phyloP scores from a whole-genome alignment of 2,329 filamentous ascomycete species.

The Xylaria sp. region DNA sequence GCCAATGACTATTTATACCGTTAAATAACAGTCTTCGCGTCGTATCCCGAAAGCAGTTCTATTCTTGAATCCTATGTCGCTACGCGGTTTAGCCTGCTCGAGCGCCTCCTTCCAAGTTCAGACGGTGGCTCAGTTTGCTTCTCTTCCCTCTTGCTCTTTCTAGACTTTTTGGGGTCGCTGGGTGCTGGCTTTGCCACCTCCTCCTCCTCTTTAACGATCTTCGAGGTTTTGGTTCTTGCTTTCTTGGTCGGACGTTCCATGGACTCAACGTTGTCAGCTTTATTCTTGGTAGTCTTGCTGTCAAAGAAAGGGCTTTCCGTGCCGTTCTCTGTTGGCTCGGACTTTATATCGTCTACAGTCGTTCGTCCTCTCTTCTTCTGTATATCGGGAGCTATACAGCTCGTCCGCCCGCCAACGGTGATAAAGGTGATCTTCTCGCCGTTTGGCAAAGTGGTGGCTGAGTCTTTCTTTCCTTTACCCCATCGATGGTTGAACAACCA shows the following conservation, averaged over 20 bases:
- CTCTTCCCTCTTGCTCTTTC: conserved; percentile 27
- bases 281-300: conserved; percentile 13
- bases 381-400: conserved; percentile 80
- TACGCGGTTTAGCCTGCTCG: conserved; percentile 30
- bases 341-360: conserved; percentile 35
- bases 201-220: conserved; percentile 31
- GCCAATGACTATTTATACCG: no score
- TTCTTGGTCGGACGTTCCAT: conserved; percentile 28
- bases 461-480: conserved; percentile 82
- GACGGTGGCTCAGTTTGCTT: conserved; percentile 20
- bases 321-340: conserved; percentile 7
- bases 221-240: conserved; percentile 19
- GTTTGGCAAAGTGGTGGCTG: conserved; percentile 70
- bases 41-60: no score
- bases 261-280: conserved; percentile 11
- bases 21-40: no score
- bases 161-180: conserved; percentile 18
- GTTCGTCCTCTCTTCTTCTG: conserved; percentile 75
- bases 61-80: conserved; percentile 21
- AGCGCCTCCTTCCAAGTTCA: conserved; percentile 29
- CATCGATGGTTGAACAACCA: conserved; percentile 91
- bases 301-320: conserved; percentile 31
- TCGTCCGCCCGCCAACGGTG: conserved; percentile 89
- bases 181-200: conserved; percentile 27
- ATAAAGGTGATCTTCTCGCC: conserved; percentile 85